Conservation (phyloP, 176 grass and related monocot genomes). For the Aegilops tauschii region DNA sequence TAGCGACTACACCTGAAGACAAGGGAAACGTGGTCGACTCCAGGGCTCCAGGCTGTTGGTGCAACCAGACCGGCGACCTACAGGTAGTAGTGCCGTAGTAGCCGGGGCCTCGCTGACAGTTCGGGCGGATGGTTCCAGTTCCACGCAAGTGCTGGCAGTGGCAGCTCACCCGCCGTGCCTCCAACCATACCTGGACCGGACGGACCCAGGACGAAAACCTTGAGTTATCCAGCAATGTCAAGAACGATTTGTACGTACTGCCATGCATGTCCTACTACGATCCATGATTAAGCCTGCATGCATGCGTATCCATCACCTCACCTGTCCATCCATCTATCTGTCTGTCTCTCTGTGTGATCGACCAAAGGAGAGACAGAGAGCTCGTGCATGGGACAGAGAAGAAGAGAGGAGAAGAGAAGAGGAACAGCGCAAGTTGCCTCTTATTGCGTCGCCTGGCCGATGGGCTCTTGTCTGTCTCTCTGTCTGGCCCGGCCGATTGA, state of each 20-base stretch:
- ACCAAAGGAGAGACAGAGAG: not conserved
- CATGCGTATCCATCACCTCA: not conserved
- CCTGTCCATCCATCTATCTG: not conserved
- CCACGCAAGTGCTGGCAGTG: conserved; percentile 21
- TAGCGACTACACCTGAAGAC: not conserved
- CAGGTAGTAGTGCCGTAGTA: not conserved
- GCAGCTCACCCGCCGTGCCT: not conserved
- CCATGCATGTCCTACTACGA: not conserved
- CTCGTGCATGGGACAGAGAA: not conserved
- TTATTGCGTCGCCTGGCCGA: not conserved
- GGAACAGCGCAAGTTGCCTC: not conserved
- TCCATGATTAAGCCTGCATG: not conserved
- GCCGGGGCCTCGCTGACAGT: not conserved
- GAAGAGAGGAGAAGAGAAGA: not conserved
- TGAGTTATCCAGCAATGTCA: conserved; percentile 7
- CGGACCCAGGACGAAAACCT: not conserved
- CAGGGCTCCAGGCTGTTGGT: not conserved
- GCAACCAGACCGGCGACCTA: not conserved
- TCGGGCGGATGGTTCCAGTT: not conserved
- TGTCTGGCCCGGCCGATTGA: not conserved
- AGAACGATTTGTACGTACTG: not conserved
- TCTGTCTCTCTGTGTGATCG: not conserved
- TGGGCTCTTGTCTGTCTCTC: not conserved
- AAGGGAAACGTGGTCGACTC: not conserved
- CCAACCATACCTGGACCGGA: not conserved